Evolutionary conservation across 2,329 filamentous ascomycete genomes (phyloP).

Genomic region (Microcera coccophila): DNA sequence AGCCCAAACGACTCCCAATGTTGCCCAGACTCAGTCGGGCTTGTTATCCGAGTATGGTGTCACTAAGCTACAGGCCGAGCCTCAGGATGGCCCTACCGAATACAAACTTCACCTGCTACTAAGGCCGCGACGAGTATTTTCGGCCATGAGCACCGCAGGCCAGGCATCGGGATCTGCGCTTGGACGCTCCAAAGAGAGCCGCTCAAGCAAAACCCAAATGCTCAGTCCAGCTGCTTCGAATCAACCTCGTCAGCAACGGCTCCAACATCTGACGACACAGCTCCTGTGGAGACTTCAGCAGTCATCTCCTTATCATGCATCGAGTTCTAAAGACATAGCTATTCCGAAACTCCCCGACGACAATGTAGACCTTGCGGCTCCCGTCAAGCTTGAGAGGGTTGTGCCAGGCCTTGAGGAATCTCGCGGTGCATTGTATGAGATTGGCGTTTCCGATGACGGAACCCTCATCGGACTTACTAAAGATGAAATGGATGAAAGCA

Average conservation of each 20-base stretch:
- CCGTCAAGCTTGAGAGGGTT: constrained; percentile 52
- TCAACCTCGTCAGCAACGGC: constrained; percentile 73
- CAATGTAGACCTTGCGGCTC: constrained; percentile 42
- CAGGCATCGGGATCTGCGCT: constrained; percentile 7
- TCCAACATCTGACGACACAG: constrained; percentile 92
- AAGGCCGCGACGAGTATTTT: constrained; percentile 71
- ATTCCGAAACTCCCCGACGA: constrained; percentile 71
- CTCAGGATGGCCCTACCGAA: constrained; percentile 89
- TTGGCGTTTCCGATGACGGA: constrained; percentile 93
- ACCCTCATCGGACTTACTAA: constrained; percentile 81
- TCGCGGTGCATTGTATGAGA: constrained; percentile 89
- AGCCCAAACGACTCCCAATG: constrained; percentile 18
- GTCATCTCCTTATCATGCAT: constrained; percentile 85
- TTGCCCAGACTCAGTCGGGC: constrained; percentile 31
- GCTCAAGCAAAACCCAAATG: constrained; percentile 14
- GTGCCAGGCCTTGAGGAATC: constrained; percentile 86
- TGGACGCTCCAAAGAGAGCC: constrained; percentile 3
- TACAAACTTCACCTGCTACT: constrained; percentile 93
- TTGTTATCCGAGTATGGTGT: constrained; percentile 60
- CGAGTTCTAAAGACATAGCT: constrained; percentile 69
- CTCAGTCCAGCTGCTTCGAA: constrained; percentile 46
- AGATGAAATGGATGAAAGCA: constrained; percentile 89
- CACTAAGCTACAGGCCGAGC: constrained; percentile 79
- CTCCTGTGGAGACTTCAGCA: constrained; percentile 93
- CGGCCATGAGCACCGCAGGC: constrained; percentile 60